These are phyloP conservation scores for Aspergillus neotritici DNA, from an alignment of 2,329 filamentous ascomycete genomes.

Conservation along the genomic window DNA sequence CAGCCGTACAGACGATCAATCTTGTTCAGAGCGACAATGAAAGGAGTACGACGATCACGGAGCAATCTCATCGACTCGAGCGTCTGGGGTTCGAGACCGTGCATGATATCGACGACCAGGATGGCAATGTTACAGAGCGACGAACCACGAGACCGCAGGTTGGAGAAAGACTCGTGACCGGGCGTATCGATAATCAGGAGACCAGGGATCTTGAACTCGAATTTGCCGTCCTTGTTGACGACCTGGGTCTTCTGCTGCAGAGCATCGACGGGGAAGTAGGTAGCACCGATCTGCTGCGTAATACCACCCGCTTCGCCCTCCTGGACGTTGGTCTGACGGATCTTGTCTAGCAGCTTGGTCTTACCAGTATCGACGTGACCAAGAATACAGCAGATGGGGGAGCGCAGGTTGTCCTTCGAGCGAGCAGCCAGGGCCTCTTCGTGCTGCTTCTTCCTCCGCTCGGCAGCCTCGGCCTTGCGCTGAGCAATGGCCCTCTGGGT, in stretches of 20 bases:
- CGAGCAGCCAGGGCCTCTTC: conserved; percentile 86
- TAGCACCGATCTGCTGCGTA: conserved; percentile 98
- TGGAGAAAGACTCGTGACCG: conserved; percentile 99
- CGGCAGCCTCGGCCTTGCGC: conserved; percentile 81
- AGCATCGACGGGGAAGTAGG: conserved; percentile 95
- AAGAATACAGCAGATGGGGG: conserved; percentile 98
- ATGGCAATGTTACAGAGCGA: conserved; percentile 99
- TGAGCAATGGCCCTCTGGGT: conserved; percentile 65
- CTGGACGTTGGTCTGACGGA: conserved; percentile 96
- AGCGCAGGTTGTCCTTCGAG: conserved; percentile 90
- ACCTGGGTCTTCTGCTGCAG: conserved; percentile 88
- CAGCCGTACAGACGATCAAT: conserved; percentile 98
- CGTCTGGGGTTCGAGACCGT: conserved; percentile 95
- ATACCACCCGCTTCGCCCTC: conserved; percentile 99
- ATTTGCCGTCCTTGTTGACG: conserved; percentile 81
- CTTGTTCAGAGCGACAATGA: conserved; percentile 98
- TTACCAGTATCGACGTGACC: conserved; percentile 99
- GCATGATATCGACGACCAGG: conserved; percentile 98
- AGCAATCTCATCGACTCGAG: conserved; percentile 94
- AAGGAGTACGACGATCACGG: conserved; percentile 88
- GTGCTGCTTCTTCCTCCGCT: conserved; percentile 81
- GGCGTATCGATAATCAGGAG: conserved; percentile 96
- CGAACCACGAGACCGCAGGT: conserved; percentile 90
- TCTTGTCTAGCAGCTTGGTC: conserved; percentile 98
- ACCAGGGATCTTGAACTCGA: conserved; percentile 97